Evolutionary conservation across 1,284 basidiomycete species (phyloP), one percentile per base, ranked within the genome.

Genomic region (Leccinum fallax): DNA sequence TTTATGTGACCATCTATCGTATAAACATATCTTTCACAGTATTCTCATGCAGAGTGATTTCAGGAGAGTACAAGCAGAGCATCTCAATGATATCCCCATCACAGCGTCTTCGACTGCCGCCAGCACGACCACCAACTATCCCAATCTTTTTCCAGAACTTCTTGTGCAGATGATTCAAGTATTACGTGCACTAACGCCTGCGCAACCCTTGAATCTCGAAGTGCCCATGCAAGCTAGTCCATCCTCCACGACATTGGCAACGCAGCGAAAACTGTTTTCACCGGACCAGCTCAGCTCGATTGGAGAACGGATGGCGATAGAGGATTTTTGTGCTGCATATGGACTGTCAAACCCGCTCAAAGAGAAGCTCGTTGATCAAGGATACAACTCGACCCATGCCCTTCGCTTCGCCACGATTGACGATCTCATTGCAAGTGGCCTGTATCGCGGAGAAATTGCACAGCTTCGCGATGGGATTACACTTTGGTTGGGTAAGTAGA

Each of bases 81-180:
- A 90, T 72, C 80, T 99, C 54, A 99, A 99, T 74, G 97, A 99
- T 77, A 96, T 93, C 0, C 78, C 98, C 26, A 94, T 99, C 53
- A 97, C 38, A n/a, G 38, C 16, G 38, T n/a, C 38, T 40, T n/a
- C 16, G 38, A 40, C 38, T 40, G n/a, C 38, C 4, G 4, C 38
- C 38, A 4, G 38, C 38, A 40, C 38, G 16, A 5, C 4, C 38
- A 40, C 38, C 38, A 40, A 40, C 38, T n/a, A 40, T n/a, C 38
- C 38, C 16, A 40, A 40, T 5, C 4, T n/a, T n/a, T 8, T 10
- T 40, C 9, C 38, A 40, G 38, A 40, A 40, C 38, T 40, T 40
- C 8, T 40, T n/a, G 38, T n/a, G 8, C 38, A 40, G 5, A n/a
- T 40, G 38, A 40, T 40, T 1, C 38, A n/a, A 40, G 38, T 40